phyloP scores from a whole-genome alignment of 1,284 basidiomycete species.

The Cutaneotrichosporon spelunceum region DNA sequence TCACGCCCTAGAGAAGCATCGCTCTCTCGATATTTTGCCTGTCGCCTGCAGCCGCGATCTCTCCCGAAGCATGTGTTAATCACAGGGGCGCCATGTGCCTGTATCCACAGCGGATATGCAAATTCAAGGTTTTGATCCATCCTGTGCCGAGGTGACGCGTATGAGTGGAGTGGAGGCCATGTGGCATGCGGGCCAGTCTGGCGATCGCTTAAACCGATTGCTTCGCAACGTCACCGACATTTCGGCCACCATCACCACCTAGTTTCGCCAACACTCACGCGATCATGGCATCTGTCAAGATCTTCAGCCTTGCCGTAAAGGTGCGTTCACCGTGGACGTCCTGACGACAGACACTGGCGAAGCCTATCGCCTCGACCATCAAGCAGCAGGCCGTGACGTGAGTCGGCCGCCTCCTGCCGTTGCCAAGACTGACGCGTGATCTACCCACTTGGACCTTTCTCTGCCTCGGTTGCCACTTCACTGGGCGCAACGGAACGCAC shows the following conservation, averaged over 20 bases:
- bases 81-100: no score
- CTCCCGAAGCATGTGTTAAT: no score
- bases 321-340: constrained; percentile 46
- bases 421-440: constrained; percentile 4
- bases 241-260: background rate
- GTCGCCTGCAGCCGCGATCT: no score
- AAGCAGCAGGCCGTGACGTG: constrained; percentile 76
- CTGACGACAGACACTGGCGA: constrained; percentile 67
- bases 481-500: no score
- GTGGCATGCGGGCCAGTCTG: background rate
- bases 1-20: background rate
- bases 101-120: no score
- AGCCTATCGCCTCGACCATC: constrained; percentile 71
- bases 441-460: no score
- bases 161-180: background rate
- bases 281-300: constrained; percentile 65
- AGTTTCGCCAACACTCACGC: background rate
- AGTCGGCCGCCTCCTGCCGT: constrained; percentile 35
- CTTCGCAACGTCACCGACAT: background rate
- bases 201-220: background rate
- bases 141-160: constrained; percentile 10
- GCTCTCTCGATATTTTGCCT: no score
- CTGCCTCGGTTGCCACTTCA: no score
- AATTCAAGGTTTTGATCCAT: no score
- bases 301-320: constrained; percentile 64